Evolutionary conservation across 805 yeast species (phyloP), one percentile per base, ranked within the genome.

Genomic region (Zygoascus tannicola): DNA sequence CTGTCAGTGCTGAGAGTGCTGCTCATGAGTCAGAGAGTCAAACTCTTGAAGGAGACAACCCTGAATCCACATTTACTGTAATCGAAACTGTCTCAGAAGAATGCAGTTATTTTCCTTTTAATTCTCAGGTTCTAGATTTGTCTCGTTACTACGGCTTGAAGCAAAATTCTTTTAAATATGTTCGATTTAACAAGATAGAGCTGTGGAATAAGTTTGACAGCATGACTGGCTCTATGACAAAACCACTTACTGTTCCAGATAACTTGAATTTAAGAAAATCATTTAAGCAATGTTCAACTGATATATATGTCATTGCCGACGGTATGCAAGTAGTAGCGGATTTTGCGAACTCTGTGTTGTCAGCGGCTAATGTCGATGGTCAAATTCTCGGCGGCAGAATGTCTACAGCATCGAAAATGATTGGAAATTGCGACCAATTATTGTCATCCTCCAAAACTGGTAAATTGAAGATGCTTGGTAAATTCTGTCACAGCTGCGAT

Each of bases 191-290:
- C 18, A 20, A 38, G 16, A 34, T 43, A 3, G 16, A 14, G 14
- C 15, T 32, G 30, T 43, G 46, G 46, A 34, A 37, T 5, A 37
- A 33, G 5, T 38, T 38, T 43, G 35, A 37, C 10, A 18, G 19
- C 5, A 14, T 32, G 7, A 32, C 38, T 16, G 5, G 18, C 19
- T 14, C 5, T 16, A 37, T n/a, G 5, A 22, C 40, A 7, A 19
- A 18, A 3, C 15, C 20, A 15, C 5, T 37, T 7, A 37, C 5
- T 5, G 5, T 37, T 4, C 21, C 40, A 4, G 40, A 26, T 12
- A 23, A 16, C 21, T 4, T 10, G 4, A 23, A 4, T 23, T 7
- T 22, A 8, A n/a, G 19, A 7, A 7, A 14, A 8, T 22, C 23
- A 4, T 10, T 15, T 4, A n/a, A n/a, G n/a, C 30, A 37, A n/a